Base-by-base conservation (phyloP, 768 basidiomycete species). In the Agrocybe praecox region DNA sequence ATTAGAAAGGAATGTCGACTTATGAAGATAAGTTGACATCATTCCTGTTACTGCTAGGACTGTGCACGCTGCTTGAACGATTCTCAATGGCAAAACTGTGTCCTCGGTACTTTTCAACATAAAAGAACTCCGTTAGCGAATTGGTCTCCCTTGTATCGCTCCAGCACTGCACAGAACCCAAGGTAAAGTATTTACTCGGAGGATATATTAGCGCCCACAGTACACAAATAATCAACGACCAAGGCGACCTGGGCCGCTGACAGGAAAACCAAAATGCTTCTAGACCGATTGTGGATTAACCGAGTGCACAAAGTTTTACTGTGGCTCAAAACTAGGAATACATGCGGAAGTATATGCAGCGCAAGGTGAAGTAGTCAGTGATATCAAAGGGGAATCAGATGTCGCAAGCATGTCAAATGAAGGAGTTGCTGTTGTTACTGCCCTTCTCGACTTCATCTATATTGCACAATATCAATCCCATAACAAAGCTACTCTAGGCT, bases 381-480 rank as follows among this genome's bases (percentile, higher is more conserved):
- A 21, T 12, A 46, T 23, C 43, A 58, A 18, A 3, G 50, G 45
- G 49, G 46, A 17, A 57, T 53, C 43, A 29, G 48, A 34, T 52
- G 42, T 42, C 49, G 47, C 33, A n/a, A 42, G 19, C 18, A 32
- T 63, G 2, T 29, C 56, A 17, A 33, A 23, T 4, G 12, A 60
- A 14, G 58, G 56, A 6, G 60, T 64, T 1, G 53, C 45, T 6
- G 67, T 55, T 1, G 50, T 63, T 18, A 53, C 48, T 10, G 64
- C 67, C 0, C 21, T 73, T 6, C 42, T 76, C 0, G 71, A 74
- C 50, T 74, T 76, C 55, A 67, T 71, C 9, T 69, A 69, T 45
- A 62, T 68, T 18, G 61, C 72, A 0, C 67, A 68, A 32, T 68
- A 68, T 43, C 26, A 61, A 2, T 44, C 61, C 7, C 75, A 76